phyloP scores from a whole-genome alignment of 352 stramenopile species.

The Pythium pectinolyticum region DNA sequence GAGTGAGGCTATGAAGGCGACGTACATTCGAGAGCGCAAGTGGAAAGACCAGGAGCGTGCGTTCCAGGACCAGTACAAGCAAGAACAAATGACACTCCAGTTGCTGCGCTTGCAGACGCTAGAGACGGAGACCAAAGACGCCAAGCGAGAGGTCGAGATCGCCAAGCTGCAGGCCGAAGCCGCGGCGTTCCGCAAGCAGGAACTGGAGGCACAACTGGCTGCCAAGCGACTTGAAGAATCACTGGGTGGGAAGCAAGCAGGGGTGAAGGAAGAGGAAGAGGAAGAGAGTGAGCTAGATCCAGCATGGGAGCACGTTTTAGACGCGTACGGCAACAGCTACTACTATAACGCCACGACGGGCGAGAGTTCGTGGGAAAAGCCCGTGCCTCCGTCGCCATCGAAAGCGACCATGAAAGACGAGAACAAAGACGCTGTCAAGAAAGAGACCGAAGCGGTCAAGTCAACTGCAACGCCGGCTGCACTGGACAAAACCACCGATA shows the following conservation, averaged over 20 bases:
- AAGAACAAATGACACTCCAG: conserved; percentile 60
- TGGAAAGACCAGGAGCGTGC: conserved; percentile 50
- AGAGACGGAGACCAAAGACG: conserved; percentile 51
- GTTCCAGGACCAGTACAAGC: conserved; percentile 60
- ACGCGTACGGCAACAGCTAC: conserved; percentile 60
- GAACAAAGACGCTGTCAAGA: not conserved
- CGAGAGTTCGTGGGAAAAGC: conserved; percentile 57
- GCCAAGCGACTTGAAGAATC: conserved; percentile 24
- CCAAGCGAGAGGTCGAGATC: conserved; percentile 60
- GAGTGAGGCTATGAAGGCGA: conserved; percentile 47
- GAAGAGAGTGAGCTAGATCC: conserved; percentile 1
- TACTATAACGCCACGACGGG: conserved; percentile 59
- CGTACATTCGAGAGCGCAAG: conserved; percentile 58
- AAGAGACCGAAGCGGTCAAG: too few relatives aligned
- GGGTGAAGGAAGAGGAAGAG: conserved; percentile 6
- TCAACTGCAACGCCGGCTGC: not conserved
- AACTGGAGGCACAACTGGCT: conserved; percentile 40
- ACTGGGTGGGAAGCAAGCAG: conserved; percentile 12
- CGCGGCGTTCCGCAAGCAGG: conserved; percentile 43
- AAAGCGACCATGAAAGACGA: conserved; percentile 12
- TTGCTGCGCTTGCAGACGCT: conserved; percentile 43
- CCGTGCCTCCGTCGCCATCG: not conserved
- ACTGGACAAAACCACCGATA: not conserved
- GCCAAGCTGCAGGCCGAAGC: conserved; percentile 54
- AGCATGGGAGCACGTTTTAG: conserved; percentile 35